These are phyloP conservation scores for Mycena vitilis DNA, from an alignment of 768 basidiomycete genomes.

Conservation along the genomic window DNA sequence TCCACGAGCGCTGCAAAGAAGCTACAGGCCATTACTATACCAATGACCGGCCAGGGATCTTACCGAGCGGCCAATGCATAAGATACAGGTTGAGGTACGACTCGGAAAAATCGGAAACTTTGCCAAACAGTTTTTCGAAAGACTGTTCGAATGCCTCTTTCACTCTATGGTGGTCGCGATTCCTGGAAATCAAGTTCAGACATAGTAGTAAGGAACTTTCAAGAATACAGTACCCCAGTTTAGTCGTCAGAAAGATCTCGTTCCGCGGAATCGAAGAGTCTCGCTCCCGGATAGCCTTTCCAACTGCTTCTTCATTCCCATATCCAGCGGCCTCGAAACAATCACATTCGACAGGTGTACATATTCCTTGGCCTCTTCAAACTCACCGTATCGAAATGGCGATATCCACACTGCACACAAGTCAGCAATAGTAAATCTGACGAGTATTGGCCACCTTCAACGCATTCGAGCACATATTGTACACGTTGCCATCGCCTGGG, in stretches of 20 bases:
- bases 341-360: background rate
- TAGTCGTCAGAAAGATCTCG: constrained; percentile 63
- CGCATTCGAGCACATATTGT: constrained; percentile 49
- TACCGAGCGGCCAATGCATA: constrained; percentile 42
- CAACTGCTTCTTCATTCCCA: constrained; percentile 59
- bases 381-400: constrained; percentile 57
- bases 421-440: background rate
- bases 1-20: constrained; percentile 5
- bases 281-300: constrained; percentile 57
- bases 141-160: constrained; percentile 51
- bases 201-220: background rate
- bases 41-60: background rate
- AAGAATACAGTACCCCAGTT: constrained; percentile 44
- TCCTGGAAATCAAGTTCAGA: constrained; percentile 24
- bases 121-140: constrained; percentile 45
- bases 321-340: constrained; percentile 43
- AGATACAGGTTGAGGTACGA: constrained; percentile 57
- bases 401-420: constrained; percentile 53
- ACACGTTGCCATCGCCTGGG: constrained; percentile 53
- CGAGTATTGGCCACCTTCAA: constrained; percentile 42
- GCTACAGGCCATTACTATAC: no score
- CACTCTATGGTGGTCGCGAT: constrained; percentile 46
- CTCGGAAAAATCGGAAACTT: constrained; percentile 13
- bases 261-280: constrained; percentile 57
- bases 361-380: background rate